phyloP scores from a whole-genome alignment of 805 yeast genomes.

The Metschnikowia kofuensis region DNA sequence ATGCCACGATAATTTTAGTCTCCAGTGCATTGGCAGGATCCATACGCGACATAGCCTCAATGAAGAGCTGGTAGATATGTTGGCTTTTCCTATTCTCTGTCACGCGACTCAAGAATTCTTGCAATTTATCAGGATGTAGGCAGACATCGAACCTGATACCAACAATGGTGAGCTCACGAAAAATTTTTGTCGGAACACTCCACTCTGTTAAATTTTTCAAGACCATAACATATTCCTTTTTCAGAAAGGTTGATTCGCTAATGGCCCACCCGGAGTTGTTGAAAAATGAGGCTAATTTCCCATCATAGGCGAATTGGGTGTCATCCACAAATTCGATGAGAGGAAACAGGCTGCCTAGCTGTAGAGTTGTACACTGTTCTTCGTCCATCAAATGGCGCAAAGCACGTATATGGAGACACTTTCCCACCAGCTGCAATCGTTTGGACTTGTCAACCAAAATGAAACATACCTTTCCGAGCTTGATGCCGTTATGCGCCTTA shows the following conservation, averaged over 20 bases:
- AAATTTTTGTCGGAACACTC: conserved; percentile 53
- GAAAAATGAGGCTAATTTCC: conserved; percentile 29
- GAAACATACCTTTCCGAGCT: conserved; percentile 43
- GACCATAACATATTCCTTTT: conserved; percentile 35
- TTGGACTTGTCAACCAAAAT: conserved; percentile 53
- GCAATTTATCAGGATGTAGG: conserved; percentile 39
- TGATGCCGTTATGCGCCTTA: conserved; percentile 11
- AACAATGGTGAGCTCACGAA: conserved; percentile 52
- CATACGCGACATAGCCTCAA: conserved; percentile 34
- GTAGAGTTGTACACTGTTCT: conserved; percentile 35
- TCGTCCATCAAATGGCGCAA: conserved; percentile 47
- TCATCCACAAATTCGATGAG: conserved; percentile 34
- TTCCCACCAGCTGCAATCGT: conserved; percentile 53
- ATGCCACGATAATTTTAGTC: conserved; percentile 48
- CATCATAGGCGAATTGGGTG: conserved; percentile 21
- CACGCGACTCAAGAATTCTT: conserved; percentile 34
- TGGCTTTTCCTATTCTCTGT: conserved; percentile 17
- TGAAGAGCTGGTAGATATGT: conserved; percentile 30
- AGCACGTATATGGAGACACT: conserved; percentile 51
- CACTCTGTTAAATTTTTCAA: conserved; percentile 43
- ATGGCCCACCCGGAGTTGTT: conserved; percentile 42
- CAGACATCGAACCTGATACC: conserved; percentile 59
- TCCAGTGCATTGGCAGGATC: conserved; percentile 29
- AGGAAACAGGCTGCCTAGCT: conserved; percentile 49
- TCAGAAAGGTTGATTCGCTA: conserved; percentile 13